Evolutionary conservation across 495 filamentous ascomycete species (phyloP).

Genomic region (Ascodesmis nigricans): DNA sequence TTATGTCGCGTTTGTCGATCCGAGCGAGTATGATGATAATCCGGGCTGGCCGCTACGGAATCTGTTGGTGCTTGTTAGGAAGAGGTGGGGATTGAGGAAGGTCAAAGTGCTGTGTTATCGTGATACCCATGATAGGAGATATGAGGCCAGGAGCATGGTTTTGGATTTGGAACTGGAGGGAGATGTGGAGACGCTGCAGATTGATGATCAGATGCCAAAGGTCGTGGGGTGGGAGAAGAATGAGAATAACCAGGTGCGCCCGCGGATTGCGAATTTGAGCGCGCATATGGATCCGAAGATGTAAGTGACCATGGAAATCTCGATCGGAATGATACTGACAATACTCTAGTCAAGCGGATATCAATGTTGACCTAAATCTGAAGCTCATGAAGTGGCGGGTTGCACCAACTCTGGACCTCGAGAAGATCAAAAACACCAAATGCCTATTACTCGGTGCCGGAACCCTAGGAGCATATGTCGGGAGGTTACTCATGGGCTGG

Average conservation of each 20-base stretch:
- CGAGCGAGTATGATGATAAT: constrained; percentile 64
- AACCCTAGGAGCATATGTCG: constrained; percentile 82
- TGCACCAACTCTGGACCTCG: constrained; percentile 66
- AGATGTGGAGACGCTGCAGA: constrained; percentile 16
- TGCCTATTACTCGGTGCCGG: constrained; percentile 90
- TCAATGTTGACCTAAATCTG: constrained; percentile 90
- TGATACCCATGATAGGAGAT: constrained; percentile 50
- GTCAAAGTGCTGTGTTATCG: constrained; percentile 81
- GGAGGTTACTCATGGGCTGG: constrained; percentile 81
- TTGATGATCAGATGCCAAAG: constrained; percentile 41
- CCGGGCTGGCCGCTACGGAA: constrained; percentile 90
- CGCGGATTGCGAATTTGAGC: constrained; percentile 53
- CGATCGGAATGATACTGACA: constrained; percentile 3
- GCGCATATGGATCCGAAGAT: constrained; percentile 77
- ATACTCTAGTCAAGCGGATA: constrained; percentile 50
- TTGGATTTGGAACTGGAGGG: constrained; percentile 39
- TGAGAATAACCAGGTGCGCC: constrained; percentile 45
- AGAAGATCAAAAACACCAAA: constrained; percentile 70
- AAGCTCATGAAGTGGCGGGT: constrained; percentile 99
- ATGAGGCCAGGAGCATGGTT: constrained; percentile 59
- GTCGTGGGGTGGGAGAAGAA: constrained; percentile 91
- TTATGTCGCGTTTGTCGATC: constrained; percentile 73
- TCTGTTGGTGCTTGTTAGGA: constrained; percentile 61
- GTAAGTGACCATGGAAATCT: constrained; percentile 19
- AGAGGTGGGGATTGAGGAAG: constrained; percentile 52